phyloP scores from a whole-genome alignment of 129 eudicot genomes.

The Lonicera japonica region DNA sequence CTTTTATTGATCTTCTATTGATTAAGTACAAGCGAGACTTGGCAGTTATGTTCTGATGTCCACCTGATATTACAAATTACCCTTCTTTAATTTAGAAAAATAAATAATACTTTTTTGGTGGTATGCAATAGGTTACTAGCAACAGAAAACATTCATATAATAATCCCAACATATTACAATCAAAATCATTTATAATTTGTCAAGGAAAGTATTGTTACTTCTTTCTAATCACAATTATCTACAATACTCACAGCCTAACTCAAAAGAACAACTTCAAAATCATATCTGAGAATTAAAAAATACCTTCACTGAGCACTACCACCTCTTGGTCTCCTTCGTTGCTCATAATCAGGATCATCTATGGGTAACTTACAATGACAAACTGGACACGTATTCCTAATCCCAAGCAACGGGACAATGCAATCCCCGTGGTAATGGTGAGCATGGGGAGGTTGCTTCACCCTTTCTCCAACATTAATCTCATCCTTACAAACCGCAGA shows the following conservation, averaged over 20 bases:
- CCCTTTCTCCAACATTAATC: slow-evolving; percentile 43
- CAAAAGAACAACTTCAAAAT: slow-evolving; percentile 11
- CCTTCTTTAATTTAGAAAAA: no score
- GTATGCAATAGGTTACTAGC: no score
- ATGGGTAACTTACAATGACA: slow-evolving; percentile 64
- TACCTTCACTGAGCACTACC: slow-evolving; percentile 23
- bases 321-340: slow-evolving; percentile 33
- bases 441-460: slow-evolving; percentile 45
- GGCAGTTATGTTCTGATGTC: no score
- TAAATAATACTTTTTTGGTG: no score
- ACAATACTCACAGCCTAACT: slow-evolving; percentile 20
- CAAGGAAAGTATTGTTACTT: slow-evolving; percentile 7
- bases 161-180: slow-evolving; percentile 22
- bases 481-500: slow-evolving; percentile 83
- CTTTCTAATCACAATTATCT: slow-evolving; percentile 20
- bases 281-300: slow-evolving; percentile 6
- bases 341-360: slow-evolving; percentile 64
- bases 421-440: slow-evolving; percentile 72
- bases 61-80: no score
- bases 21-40: no score
- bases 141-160: slow-evolving; percentile 22
- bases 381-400: slow-evolving; percentile 77
- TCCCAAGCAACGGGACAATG: slow-evolving; percentile 60
- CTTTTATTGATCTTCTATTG: no score
- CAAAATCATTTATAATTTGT: slow-evolving; percentile 21